Conservation (phyloP, 2,329 filamentous ascomycete genomes). For the Fusarium napiforme region DNA sequence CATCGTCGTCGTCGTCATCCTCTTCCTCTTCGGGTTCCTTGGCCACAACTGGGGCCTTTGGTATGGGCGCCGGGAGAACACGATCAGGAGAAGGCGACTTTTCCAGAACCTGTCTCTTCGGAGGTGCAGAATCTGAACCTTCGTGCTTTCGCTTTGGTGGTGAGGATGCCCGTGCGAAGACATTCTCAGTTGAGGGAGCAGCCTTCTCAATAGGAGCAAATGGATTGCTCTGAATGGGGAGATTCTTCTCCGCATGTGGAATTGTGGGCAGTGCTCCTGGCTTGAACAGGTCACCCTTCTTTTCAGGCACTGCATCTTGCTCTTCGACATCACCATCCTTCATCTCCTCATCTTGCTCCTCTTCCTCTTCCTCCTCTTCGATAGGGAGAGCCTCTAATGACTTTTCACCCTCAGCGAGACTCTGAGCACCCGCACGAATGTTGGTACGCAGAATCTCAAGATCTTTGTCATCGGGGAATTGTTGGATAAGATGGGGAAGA, state of each 20-base stretch:
- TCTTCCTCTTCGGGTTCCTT: constrained; percentile 42
- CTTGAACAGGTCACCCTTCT: constrained; percentile 35
- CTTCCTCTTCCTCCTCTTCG: constrained; percentile 50
- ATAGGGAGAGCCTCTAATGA: constrained; percentile 40
- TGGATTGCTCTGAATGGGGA: constrained; percentile 51
- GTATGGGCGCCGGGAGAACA: constrained; percentile 13
- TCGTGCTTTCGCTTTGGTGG: constrained; percentile 55
- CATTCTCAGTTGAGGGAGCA: constrained; percentile 18
- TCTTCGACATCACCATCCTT: constrained; percentile 53
- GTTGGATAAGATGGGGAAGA: constrained; percentile 79
- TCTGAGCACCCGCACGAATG: constrained; percentile 56
- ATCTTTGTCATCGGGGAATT: constrained; percentile 69
- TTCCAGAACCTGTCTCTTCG: constrained; percentile 56
- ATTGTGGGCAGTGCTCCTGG: constrained; percentile 32
- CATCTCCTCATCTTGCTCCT: constrained; percentile 52
- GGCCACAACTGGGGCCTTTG: constrained; percentile 35
- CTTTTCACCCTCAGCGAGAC: constrained; percentile 33
- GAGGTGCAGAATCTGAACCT: constrained; percentile 47
- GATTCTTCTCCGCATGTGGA: constrained; percentile 37
- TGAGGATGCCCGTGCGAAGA: constrained; percentile 38
- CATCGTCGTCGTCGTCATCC: constrained; percentile 58
- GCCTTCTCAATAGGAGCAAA: constrained; percentile 46
- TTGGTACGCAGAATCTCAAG: constrained; percentile 78
- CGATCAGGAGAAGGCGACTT: constrained; percentile 40
- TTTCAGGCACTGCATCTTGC: constrained; percentile 43